Conservation (phyloP, 257 asterid species). For the Plantago major region DNA sequence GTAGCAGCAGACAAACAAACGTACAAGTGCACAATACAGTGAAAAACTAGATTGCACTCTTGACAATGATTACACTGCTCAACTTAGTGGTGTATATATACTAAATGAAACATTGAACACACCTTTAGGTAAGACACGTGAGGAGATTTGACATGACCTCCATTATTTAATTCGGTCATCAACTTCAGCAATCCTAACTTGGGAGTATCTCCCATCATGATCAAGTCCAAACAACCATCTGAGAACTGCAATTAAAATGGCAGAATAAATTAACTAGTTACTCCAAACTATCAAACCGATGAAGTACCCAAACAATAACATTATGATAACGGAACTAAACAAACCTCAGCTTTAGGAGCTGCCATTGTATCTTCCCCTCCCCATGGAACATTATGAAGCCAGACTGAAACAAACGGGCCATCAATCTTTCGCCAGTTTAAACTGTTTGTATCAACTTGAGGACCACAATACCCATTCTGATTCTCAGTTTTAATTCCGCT, state of each 20-base stretch:
- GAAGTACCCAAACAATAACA: not conserved
- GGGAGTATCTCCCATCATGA: constrained; percentile 74
- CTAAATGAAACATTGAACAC: constrained; percentile 11
- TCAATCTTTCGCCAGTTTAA: constrained; percentile 75
- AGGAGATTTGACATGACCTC: constrained; percentile 81
- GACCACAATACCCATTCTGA: constrained; percentile 59
- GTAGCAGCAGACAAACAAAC: not conserved
- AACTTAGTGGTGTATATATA: not conserved
- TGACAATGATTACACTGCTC: no score
- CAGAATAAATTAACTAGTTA: not conserved
- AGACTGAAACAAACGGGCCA: constrained; percentile 87
- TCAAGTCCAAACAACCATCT: constrained; percentile 90
- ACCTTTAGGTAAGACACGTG: constrained; percentile 76
- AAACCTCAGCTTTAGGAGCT: constrained; percentile 94
- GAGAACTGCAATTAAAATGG: constrained; percentile 62
- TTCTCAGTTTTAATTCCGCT: constrained; percentile 26
- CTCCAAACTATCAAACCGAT: not conserved
- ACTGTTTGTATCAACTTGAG: constrained; percentile 44
- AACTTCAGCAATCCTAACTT: constrained; percentile 52
- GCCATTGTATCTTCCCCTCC: constrained; percentile 86
- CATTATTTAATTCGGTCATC: constrained; percentile 57
- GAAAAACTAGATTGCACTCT: no score
- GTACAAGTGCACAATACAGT: not conserved
- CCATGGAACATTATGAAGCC: constrained; percentile 99
- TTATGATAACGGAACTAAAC: constrained; percentile 3